These are phyloP conservation scores for Wickerhamomyces ciferrii DNA, from an alignment of 805 yeast genomes.

Conservation along the genomic window DNA sequence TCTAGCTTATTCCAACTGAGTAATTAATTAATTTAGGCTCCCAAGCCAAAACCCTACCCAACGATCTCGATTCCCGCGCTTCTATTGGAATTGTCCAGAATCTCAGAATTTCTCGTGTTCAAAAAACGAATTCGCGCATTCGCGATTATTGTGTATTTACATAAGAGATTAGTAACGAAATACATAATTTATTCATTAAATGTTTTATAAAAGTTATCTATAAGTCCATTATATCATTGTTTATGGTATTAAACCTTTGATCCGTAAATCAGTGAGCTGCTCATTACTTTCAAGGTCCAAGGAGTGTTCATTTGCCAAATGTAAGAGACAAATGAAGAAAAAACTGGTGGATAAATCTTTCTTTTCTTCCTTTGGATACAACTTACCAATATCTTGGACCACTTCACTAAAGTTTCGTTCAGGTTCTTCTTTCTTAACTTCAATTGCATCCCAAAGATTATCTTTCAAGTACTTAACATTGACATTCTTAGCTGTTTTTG, in stretches of 20 bases:
- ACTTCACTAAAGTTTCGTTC: conserved; percentile 36
- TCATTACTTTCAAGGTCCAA: conserved; percentile 43
- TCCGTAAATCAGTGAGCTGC: neutral
- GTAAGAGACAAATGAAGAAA: conserved; percentile 78
- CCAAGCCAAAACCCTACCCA: too few relatives aligned
- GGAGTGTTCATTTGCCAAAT: conserved; percentile 84
- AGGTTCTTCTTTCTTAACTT: conserved; percentile 15
- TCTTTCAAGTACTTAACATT: conserved; percentile 73
- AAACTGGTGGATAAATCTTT: conserved; percentile 79
- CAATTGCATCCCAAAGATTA: conserved; percentile 65
- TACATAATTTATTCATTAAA: too few relatives aligned
- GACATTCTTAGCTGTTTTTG: conserved; percentile 73
- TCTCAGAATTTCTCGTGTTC: neutral
- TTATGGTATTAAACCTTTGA: neutral
- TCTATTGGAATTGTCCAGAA: neutral
- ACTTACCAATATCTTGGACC: conserved; percentile 41
- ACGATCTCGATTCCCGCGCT: neutral
- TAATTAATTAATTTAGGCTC: too few relatives aligned
- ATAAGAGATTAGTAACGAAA: neutral
- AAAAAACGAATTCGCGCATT: neutral
- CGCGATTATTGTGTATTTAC: neutral
- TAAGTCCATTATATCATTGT: neutral
- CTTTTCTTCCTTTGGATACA: conserved; percentile 49
- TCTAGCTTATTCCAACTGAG: too few relatives aligned
- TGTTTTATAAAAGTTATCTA: too few relatives aligned